These are phyloP conservation scores for Takakia lepidozioides DNA, from an alignment of 225 moss, liverwort and hornwort genomes.

Conservation along the genomic window DNA sequence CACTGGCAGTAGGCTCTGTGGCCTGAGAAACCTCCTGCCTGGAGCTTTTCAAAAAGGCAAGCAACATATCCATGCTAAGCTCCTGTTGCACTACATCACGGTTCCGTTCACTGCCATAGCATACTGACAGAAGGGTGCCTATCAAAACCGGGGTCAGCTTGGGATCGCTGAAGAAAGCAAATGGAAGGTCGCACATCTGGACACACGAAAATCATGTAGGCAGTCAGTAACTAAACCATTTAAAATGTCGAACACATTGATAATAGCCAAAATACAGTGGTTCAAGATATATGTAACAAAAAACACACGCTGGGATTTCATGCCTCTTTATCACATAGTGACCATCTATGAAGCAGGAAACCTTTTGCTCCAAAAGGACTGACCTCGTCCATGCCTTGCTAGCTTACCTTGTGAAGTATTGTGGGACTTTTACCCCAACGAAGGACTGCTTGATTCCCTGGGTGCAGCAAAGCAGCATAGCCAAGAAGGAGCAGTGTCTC, in stretches of 20 bases:
- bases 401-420: constrained; percentile 30
- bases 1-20: constrained; percentile 1
- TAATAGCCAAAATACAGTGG: neutral
- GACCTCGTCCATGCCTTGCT: too few relatives aligned
- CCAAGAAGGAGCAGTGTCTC: constrained; percentile 36
- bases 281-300: too few relatives aligned
- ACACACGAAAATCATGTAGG: neutral
- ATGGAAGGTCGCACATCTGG: constrained; percentile 35
- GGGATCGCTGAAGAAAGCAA: constrained; percentile 29
- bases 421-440: constrained; percentile 22
- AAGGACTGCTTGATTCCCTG: constrained; percentile 26
- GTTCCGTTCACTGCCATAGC: constrained; percentile 27
- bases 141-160: constrained; percentile 39
- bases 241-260: neutral
- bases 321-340: too few relatives aligned
- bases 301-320: too few relatives aligned
- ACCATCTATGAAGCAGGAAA: too few relatives aligned
- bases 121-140: constrained; percentile 24
- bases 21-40: constrained; percentile 5
- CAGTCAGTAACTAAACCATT: neutral
- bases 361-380: too few relatives aligned
- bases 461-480: constrained; percentile 21
- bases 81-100: constrained; percentile 33
- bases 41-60: constrained; percentile 24
- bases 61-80: constrained; percentile 34